These are phyloP conservation scores for Mediolabrus comicus DNA, from an alignment of 108 stramenopile species.

Conservation along the genomic window DNA sequence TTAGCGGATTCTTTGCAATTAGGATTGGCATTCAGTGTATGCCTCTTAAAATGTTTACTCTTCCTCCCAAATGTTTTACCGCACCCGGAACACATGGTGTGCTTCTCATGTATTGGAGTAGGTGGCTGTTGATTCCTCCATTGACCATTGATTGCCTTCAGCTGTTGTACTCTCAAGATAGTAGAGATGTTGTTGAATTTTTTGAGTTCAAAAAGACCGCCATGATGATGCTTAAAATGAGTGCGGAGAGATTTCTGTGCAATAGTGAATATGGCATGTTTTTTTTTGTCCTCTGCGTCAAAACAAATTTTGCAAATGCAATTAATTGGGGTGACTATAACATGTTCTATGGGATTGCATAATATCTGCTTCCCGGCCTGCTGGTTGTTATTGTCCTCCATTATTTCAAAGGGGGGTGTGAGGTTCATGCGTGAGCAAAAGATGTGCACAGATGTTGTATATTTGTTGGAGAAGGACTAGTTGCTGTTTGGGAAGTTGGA, in stretches of 20 bases:
- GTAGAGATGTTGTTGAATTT: background rate
- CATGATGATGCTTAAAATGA: background rate
- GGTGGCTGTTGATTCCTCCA: background rate
- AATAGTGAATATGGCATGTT: background rate
- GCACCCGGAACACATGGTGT: background rate
- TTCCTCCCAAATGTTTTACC: background rate
- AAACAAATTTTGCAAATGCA: background rate
- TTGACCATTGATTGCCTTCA: background rate
- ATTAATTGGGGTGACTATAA: background rate
- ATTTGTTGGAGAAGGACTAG: too few species aligned
- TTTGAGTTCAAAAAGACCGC: background rate
- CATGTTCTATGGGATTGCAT: too few species aligned
- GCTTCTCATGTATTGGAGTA: background rate
- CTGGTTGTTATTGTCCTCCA: too few species aligned
- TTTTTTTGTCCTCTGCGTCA: background rate
- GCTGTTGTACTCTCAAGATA: background rate
- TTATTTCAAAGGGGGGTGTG: too few species aligned
- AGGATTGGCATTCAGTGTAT: background rate
- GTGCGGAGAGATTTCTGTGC: background rate
- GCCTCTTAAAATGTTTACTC: background rate
- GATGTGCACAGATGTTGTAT: too few species aligned
- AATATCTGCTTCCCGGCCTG: too few species aligned
- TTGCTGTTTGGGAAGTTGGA: too few species aligned
- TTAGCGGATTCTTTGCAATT: too few species aligned
- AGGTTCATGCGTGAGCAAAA: too few species aligned